Evolutionary conservation across 2,329 filamentous ascomycete species (phyloP).

Genomic region (Ascomycota sp.): DNA sequence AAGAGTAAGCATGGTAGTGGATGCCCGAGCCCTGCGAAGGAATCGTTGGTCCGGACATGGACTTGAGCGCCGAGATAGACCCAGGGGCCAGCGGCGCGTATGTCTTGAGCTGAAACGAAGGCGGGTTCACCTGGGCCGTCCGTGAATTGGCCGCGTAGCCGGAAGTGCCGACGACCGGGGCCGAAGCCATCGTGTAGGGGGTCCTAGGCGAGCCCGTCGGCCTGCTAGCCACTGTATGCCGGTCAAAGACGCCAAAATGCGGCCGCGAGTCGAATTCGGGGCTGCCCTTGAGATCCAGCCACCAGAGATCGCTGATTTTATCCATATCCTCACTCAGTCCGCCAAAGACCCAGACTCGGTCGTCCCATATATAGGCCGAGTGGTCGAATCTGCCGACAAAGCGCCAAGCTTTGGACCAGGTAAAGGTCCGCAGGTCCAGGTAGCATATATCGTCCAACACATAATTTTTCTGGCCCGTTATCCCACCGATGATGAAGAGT

Average conservation of each 20-base stretch:
- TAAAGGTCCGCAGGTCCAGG: slow-evolving; percentile 89
- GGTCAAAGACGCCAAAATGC: slow-evolving; percentile 30
- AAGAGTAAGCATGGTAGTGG: slow-evolving; percentile 90
- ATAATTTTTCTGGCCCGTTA: slow-evolving; percentile 78
- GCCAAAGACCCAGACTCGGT: slow-evolving; percentile 90
- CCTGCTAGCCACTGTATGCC: slow-evolving; percentile 19
- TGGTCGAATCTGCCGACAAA: slow-evolving; percentile 94
- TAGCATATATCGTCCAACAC: slow-evolving; percentile 95
- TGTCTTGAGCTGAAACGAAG: slow-evolving; percentile 43
- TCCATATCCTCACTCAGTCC: slow-evolving; percentile 93
- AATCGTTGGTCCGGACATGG: slow-evolving; percentile 60
- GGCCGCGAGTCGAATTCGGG: slow-evolving; percentile 63
- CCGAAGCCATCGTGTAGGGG: slow-evolving; percentile 26
- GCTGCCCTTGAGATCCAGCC: slow-evolving; percentile 82
- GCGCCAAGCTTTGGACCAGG: slow-evolving; percentile 89
- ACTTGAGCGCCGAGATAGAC: slow-evolving; percentile 74
- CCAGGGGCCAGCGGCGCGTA: slow-evolving; percentile 78
- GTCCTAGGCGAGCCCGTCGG: slow-evolving; percentile 29
- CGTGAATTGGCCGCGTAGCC: slow-evolving; percentile 49
- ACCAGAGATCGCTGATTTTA: slow-evolving; percentile 89
- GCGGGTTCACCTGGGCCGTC: slow-evolving; percentile 44
- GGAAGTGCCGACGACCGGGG: slow-evolving; percentile 33
- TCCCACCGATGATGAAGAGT: slow-evolving; percentile 86
- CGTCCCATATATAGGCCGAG: slow-evolving; percentile 78
- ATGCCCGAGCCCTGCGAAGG: slow-evolving; percentile 78